These are phyloP conservation scores for Cicer judaicum DNA, from an alignment of 306 rosid genomes.

Conservation along the genomic window DNA sequence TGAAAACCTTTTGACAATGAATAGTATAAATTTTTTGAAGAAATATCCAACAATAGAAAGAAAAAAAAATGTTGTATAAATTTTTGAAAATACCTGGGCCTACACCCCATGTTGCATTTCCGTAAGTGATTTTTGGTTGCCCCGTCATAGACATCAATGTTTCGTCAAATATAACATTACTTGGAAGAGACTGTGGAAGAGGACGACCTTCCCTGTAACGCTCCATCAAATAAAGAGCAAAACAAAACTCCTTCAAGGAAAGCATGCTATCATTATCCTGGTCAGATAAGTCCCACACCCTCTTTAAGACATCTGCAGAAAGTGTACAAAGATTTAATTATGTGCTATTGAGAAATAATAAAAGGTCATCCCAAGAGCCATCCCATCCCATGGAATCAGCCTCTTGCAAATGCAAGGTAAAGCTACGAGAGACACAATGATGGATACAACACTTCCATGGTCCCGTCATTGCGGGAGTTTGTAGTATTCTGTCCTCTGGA, in stretches of 20 bases:
- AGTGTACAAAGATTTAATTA: slow-evolving; percentile 44
- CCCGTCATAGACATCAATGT: slow-evolving; percentile 80
- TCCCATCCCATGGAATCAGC: not conserved
- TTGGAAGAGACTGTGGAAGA: slow-evolving; percentile 82
- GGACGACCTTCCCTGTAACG: slow-evolving; percentile 89
- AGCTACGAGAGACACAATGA: not conserved
- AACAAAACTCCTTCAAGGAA: slow-evolving; percentile 92
- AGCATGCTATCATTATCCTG: slow-evolving; percentile 99
- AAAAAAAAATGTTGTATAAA: slow-evolving; percentile 29
- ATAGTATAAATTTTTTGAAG: slow-evolving; percentile 9
- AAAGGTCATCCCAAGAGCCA: not conserved
- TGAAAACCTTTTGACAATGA: slow-evolving; percentile 64
- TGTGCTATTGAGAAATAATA: slow-evolving; percentile 35
- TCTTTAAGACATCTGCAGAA: slow-evolving; percentile 86
- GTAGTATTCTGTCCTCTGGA: not conserved
- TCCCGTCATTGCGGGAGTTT: not conserved
- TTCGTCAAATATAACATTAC: slow-evolving; percentile 71
- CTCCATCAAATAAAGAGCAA: slow-evolving; percentile 94
- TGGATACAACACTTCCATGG: not conserved
- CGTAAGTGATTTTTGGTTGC: slow-evolving; percentile 65
- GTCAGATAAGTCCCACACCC: slow-evolving; percentile 97
- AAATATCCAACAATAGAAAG: slow-evolving; percentile 17
- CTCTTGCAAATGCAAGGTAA: not conserved
- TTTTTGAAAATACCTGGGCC: slow-evolving; percentile 57
- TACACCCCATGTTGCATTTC: slow-evolving; percentile 74